A percentile compares a stretch with the other conserved stretches of the same genome.
phyloP scores from a whole-genome alignment of 2,329 filamentous ascomycete species.

The Daldinia sp. region DNA sequence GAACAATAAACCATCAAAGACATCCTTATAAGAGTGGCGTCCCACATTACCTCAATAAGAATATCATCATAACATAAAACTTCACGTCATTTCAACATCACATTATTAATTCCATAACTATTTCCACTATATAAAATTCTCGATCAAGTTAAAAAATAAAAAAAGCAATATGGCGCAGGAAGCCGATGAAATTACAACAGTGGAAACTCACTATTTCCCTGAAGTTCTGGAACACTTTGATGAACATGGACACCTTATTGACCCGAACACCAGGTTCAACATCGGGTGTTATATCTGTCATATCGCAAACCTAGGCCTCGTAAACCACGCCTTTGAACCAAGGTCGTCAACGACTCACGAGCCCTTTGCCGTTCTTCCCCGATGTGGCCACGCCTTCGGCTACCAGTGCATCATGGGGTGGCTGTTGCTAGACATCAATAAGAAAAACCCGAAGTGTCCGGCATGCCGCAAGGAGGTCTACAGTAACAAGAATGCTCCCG shows the following conservation, averaged over 20 bases:
- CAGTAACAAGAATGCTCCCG: not conserved
- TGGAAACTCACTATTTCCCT: slow-evolving; percentile 25
- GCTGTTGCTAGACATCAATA: not conserved
- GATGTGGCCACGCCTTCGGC: slow-evolving; percentile 42
- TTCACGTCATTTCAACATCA: not conserved
- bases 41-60: not conserved
- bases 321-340: slow-evolving; percentile 19
- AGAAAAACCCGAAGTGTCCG: slow-evolving; percentile 11
- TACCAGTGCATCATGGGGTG: slow-evolving; percentile 24
- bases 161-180: not conserved
- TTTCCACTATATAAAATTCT: not conserved
- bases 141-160: not conserved
- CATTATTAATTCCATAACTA: not conserved
- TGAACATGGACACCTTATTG: slow-evolving; percentile 19
- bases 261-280: slow-evolving; percentile 4
- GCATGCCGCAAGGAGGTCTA: slow-evolving; percentile 15
- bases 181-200: not conserved
- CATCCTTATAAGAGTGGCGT: not conserved
- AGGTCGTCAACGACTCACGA: slow-evolving; percentile 24
- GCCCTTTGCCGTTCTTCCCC: slow-evolving; percentile 28
- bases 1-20: not conserved
- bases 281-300: slow-evolving; percentile 34
- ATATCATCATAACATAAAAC: not conserved
- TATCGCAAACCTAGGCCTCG: slow-evolving; percentile 10
- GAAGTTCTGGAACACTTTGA: slow-evolving; percentile 35